Conservation (phyloP, 2,329 filamentous ascomycete genomes). For the Beauveria brongniartii region DNA sequence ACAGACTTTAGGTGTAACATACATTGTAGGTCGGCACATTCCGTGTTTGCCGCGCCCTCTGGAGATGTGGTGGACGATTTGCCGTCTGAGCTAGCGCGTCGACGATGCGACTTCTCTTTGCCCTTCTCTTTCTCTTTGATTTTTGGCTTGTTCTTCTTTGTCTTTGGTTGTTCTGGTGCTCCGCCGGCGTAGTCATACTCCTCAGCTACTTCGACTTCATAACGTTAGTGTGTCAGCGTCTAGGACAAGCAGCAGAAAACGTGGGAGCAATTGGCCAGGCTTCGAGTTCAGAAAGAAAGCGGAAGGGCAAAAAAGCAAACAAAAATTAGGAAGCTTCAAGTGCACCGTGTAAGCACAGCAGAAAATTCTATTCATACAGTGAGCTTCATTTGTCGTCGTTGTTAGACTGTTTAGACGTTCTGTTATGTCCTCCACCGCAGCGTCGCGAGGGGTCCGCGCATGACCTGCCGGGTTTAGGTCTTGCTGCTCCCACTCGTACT, state of each 20-base stretch:
- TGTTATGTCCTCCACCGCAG: conserved; percentile 18
- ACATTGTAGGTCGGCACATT: background rate
- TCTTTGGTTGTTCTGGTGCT: conserved; percentile 10
- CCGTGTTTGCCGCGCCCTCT: background rate
- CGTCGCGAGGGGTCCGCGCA: conserved; percentile 18
- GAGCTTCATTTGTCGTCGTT: conserved; percentile 14
- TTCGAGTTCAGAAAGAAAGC: background rate
- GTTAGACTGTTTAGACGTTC: conserved; percentile 17
- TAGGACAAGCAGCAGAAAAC: background rate
- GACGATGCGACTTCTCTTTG: conserved; percentile 1
- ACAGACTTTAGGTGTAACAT: background rate
- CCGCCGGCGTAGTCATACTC: conserved; percentile 16
- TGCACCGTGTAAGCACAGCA: background rate
- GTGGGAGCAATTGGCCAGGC: background rate
- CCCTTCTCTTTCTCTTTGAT: conserved; percentile 2
- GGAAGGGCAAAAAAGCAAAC: background rate
- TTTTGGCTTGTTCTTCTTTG: conserved; percentile 7
- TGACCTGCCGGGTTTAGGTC: conserved; percentile 9
- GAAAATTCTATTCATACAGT: conserved; percentile 16
- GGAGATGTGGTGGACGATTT: background rate
- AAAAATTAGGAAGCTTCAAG: background rate
- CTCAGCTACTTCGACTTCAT: conserved; percentile 8
- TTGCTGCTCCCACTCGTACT: conserved; percentile 20
- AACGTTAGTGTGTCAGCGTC: background rate
- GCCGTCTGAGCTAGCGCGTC: conserved; percentile 2